These are phyloP conservation scores for Fusarium marasasianum DNA, from an alignment of 2,329 filamentous ascomycete genomes.

Conservation along the genomic window DNA sequence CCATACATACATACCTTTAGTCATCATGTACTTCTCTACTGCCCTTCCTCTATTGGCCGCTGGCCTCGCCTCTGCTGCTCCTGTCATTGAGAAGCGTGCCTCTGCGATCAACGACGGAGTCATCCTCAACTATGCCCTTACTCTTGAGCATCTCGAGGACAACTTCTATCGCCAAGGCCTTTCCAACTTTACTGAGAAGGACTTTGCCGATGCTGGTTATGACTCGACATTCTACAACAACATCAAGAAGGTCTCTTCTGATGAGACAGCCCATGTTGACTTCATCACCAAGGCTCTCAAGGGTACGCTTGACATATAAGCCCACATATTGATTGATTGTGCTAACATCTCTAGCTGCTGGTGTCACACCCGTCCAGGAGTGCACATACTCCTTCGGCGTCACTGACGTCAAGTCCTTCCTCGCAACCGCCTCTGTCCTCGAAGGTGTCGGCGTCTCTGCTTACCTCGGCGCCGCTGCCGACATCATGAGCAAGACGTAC, in stretches of 20 bases:
- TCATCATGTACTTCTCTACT: slow-evolving; percentile 13
- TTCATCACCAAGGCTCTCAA: slow-evolving; percentile 33
- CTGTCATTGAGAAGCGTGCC: slow-evolving; percentile 24
- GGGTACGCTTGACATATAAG: neutral
- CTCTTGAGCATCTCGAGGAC: slow-evolving; percentile 67
- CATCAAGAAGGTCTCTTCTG: slow-evolving; percentile 63
- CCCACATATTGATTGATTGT: fast-evolving
- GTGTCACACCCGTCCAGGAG: slow-evolving; percentile 59
- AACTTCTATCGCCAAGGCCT: slow-evolving; percentile 71
- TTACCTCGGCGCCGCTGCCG: slow-evolving; percentile 70
- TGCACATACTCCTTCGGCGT: slow-evolving; percentile 69
- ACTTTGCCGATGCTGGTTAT: slow-evolving; percentile 64
- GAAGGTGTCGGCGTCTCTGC: slow-evolving; percentile 72
- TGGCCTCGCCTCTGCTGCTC: slow-evolving; percentile 26
- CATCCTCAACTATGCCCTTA: slow-evolving; percentile 59
- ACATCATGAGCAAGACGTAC: slow-evolving; percentile 67
- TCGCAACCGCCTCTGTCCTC: slow-evolving; percentile 70
- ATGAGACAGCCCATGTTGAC: slow-evolving; percentile 53
- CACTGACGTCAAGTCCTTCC: slow-evolving; percentile 65
- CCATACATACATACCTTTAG: neutral
- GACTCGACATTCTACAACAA: slow-evolving; percentile 64
- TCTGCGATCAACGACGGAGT: slow-evolving; percentile 32
- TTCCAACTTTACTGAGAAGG: slow-evolving; percentile 61
- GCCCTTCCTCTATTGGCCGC: slow-evolving; percentile 18
- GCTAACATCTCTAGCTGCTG: slow-evolving; percentile 45